phyloP scores from a whole-genome alignment of 2,329 filamentous ascomycete genomes.

The Neoarthrinium moseri region DNA sequence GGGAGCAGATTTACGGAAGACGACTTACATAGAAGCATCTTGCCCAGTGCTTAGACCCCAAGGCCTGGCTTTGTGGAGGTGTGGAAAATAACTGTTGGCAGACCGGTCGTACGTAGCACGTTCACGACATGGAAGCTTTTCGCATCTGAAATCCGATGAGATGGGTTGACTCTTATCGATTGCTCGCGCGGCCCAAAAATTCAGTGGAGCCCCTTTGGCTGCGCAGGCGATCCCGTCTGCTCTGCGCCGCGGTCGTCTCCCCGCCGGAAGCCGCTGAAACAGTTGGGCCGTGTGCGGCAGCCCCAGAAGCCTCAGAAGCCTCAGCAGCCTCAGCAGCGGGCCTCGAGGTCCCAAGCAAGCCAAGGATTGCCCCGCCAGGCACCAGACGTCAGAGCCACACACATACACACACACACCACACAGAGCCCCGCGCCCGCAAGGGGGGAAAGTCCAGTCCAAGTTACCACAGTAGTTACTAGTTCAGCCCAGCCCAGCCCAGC shows the following conservation, averaged over 20 bases:
- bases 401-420: too few relatives aligned
- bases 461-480: too few relatives aligned
- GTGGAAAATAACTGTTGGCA: too few relatives aligned
- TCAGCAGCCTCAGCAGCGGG: conserved; percentile 11
- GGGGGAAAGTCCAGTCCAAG: too few relatives aligned
- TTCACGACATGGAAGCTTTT: background rate
- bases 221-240: conserved; percentile 15
- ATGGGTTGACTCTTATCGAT: conserved; percentile 6
- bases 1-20: background rate
- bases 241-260: too few relatives aligned
- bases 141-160: conserved; percentile 2
- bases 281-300: too few relatives aligned
- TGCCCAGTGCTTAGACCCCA: conserved; percentile 3
- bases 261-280: conserved; percentile 19
- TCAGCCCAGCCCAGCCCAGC: too few relatives aligned
- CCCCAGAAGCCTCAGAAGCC: conserved; percentile 13
- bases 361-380: conserved; percentile 1
- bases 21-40: conserved; percentile 12
- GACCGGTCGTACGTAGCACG: too few relatives aligned
- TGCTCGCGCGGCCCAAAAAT: conserved; percentile 6
- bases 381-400: background rate
- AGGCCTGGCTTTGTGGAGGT: too few relatives aligned
- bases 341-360: background rate
- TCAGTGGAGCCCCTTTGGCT: conserved; percentile 10
- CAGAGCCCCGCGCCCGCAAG: too few relatives aligned